phyloP scores from a whole-genome alignment of 352 stramenopile genomes.

The Globisporangium rhizosaccharum region DNA sequence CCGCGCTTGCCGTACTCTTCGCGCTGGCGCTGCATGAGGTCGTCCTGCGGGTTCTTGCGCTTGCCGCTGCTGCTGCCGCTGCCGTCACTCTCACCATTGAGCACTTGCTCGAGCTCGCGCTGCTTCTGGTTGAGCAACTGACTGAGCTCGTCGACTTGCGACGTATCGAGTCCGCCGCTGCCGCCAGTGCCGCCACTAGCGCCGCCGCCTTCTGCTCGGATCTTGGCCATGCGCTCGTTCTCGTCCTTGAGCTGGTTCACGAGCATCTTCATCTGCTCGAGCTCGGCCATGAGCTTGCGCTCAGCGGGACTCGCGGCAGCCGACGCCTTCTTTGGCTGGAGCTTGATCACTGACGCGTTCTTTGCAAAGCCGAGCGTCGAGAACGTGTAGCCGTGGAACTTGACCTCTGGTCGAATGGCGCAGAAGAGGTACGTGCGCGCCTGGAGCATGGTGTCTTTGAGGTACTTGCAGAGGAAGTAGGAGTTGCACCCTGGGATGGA shows the following conservation, averaged over 20 bases:
- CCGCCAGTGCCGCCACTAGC: slow-evolving; percentile 7
- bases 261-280: slow-evolving; percentile 92
- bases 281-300: slow-evolving; percentile 91
- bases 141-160: slow-evolving; percentile 57
- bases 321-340: slow-evolving; percentile 93
- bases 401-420: slow-evolving; percentile 91
- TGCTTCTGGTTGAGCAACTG: slow-evolving; percentile 68
- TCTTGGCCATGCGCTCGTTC: slow-evolving; percentile 73
- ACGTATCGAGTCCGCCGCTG: slow-evolving; percentile 11
- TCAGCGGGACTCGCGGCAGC: slow-evolving; percentile 87
- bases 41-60: slow-evolving; percentile 61
- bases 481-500: slow-evolving; percentile 93
- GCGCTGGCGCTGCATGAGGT: slow-evolving; percentile 83
- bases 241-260: slow-evolving; percentile 79
- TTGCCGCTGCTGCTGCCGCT: slow-evolving; percentile 20
- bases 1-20: slow-evolving; percentile 90
- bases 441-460: slow-evolving; percentile 95
- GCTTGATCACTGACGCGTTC: slow-evolving; percentile 93
- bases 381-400: slow-evolving; percentile 92
- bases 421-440: slow-evolving; percentile 92
- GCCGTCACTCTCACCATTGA: slow-evolving; percentile 46
- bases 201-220: slow-evolving; percentile 26
- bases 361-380: slow-evolving; percentile 93
- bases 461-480: slow-evolving; percentile 95
- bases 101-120: slow-evolving; percentile 60